Percentiles rank a stretch among this genome's conserved stretches.
Conservation (phyloP, 345 rosid species). For the Citrus glauca region DNA sequence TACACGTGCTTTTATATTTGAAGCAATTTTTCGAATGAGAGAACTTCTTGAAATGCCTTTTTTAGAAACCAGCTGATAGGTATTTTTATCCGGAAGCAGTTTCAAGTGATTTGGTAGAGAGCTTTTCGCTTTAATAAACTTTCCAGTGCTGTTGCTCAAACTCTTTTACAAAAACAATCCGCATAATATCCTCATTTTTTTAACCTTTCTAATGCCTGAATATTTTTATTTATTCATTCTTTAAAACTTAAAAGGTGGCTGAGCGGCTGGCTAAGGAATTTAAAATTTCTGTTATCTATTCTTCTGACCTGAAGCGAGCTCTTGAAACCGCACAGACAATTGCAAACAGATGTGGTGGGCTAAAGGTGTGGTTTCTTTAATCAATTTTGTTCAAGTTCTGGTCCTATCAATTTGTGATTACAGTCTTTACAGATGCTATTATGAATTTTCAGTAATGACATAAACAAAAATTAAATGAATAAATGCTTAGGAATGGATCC, state of each 20-base stretch:
- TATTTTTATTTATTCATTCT: not conserved
- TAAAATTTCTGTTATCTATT: conserved; percentile 56
- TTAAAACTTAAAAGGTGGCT: conserved; percentile 45
- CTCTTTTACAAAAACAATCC: not conserved
- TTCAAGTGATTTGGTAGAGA: not conserved
- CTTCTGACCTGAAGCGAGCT: conserved; percentile 89
- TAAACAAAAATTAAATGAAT: not conserved
- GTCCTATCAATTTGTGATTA: not conserved
- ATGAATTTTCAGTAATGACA: not conserved
- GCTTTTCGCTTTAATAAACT: not conserved
- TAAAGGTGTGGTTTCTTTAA: conserved; percentile 37
- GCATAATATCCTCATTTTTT: not conserved
- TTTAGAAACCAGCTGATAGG: not conserved
- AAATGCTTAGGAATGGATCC: not conserved
- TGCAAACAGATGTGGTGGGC: conserved; percentile 55
- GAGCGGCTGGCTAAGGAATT: conserved; percentile 57
- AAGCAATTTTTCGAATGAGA: not conserved
- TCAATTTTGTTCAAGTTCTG: not conserved
- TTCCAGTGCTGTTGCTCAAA: not conserved
- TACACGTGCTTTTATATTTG: not conserved
- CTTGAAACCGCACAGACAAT: conserved; percentile 70
- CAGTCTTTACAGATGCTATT: not conserved
- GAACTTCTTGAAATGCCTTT: not conserved
- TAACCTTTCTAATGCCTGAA: not conserved
- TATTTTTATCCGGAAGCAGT: not conserved